These are phyloP conservation scores for Irpex sp. DNA, from an alignment of 1,284 basidiomycete species.

Conservation along the genomic window DNA sequence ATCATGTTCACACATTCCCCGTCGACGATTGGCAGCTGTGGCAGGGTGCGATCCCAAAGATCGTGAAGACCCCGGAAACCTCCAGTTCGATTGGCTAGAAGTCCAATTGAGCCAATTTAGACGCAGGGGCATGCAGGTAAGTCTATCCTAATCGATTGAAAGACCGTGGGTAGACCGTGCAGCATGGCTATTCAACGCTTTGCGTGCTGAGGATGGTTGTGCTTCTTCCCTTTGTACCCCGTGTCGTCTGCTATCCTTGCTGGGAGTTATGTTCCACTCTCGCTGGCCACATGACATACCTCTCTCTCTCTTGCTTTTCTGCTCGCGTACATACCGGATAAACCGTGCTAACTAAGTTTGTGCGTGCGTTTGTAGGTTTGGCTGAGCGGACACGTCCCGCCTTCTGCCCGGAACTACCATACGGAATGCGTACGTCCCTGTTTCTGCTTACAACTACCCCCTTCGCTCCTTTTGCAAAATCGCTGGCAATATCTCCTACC, in stretches of 20 bases:
- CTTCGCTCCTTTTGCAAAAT: neutral
- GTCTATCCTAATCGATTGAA: neutral
- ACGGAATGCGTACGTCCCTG: slow-evolving; percentile 70
- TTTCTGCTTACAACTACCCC: neutral
- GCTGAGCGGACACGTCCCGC: slow-evolving; percentile 69
- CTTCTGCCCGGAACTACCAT: slow-evolving; percentile 81
- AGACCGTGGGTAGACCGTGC: slow-evolving; percentile 9
- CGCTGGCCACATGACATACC: neutral
- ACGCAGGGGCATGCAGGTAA: slow-evolving; percentile 74
- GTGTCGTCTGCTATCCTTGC: slow-evolving; percentile 9
- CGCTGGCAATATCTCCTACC: neutral
- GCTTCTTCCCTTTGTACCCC: slow-evolving; percentile 29
- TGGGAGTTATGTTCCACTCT: neutral
- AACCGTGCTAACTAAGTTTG: neutral
- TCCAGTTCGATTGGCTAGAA: slow-evolving; percentile 89
- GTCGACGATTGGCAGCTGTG: slow-evolving; percentile 36
- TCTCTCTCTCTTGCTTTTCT: slow-evolving; percentile 8
- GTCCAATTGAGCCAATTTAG: slow-evolving; percentile 78
- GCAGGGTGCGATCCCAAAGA: slow-evolving; percentile 65
- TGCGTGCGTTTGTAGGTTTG: slow-evolving; percentile 26
- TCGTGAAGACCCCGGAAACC: slow-evolving; percentile 73
- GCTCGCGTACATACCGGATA: neutral
- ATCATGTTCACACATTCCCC: neutral
- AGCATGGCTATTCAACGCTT: slow-evolving; percentile 11
- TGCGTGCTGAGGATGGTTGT: neutral